phyloP scores from a whole-genome alignment of 1,284 basidiomycete genomes.

The Neonothopanus nambi region DNA sequence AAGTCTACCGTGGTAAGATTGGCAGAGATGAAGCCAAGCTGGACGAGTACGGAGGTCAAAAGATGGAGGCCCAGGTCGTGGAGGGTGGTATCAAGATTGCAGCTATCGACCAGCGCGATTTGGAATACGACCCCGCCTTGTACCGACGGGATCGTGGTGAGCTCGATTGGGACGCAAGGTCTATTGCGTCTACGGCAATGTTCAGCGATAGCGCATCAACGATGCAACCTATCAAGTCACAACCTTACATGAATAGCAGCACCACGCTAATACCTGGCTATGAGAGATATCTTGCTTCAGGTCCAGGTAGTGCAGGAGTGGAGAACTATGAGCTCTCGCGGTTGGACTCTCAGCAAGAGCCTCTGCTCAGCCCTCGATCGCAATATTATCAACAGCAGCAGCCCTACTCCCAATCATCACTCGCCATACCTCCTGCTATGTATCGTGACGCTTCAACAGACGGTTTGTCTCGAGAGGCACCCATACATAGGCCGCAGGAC shows the following conservation, averaged over 20 bases:
- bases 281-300: conserved; percentile 55
- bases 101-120: conserved; percentile 66
- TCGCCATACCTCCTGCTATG: conserved; percentile 33
- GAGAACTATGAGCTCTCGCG: conserved; percentile 58
- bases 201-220: conserved; percentile 45
- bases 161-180: conserved; percentile 76
- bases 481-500: conserved; percentile 46
- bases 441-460: conserved; percentile 30
- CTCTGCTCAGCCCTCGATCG: conserved; percentile 43
- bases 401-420: conserved; percentile 35
- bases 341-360: conserved; percentile 55
- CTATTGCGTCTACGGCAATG: conserved; percentile 60
- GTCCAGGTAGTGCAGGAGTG: conserved; percentile 31
- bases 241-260: conserved; percentile 41
- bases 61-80: conserved; percentile 68
- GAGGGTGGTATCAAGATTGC: conserved; percentile 79
- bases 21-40: conserved; percentile 61
- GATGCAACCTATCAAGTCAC: conserved; percentile 42
- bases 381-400: conserved; percentile 30
- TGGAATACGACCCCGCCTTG: conserved; percentile 74
- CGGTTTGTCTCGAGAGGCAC: conserved; percentile 41
- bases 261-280: conserved; percentile 41
- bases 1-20: conserved; percentile 77
- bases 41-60: conserved; percentile 74
- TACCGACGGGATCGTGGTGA: conserved; percentile 80